Conservation (phyloP, 2,329 filamentous ascomycete species). For the Fusarium subglutinans region DNA sequence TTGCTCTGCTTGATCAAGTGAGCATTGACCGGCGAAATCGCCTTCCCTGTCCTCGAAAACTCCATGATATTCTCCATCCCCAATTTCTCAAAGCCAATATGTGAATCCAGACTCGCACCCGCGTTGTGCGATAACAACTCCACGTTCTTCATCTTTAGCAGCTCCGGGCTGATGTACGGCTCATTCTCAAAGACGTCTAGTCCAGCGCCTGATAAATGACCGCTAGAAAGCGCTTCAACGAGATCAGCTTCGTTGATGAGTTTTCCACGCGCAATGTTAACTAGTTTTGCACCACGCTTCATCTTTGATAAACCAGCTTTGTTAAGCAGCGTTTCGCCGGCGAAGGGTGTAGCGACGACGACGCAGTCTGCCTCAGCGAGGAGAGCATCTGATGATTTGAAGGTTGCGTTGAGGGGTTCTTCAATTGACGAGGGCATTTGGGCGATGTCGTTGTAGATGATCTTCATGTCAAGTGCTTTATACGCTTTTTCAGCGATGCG, state of each 20-base stretch:
- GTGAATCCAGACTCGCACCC: conserved; percentile 39
- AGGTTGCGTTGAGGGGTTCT: conserved; percentile 19
- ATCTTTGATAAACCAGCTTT: conserved; percentile 71
- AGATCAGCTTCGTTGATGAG: conserved; percentile 77
- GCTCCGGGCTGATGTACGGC: conserved; percentile 53
- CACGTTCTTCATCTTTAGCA: conserved; percentile 42
- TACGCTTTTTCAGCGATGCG: conserved; percentile 42
- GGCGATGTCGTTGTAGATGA: conserved; percentile 41
- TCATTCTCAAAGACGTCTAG: conserved; percentile 79
- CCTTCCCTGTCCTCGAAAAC: conserved; percentile 36
- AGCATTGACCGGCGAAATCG: conserved; percentile 39
- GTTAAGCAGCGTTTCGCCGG: conserved; percentile 41
- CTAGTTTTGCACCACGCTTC: conserved; percentile 74
- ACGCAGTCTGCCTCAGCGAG: conserved; percentile 41
- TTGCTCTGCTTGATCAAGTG: conserved; percentile 41
- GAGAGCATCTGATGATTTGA: conserved; percentile 33
- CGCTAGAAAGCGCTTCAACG: conserved; percentile 70
- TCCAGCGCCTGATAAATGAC: conserved; percentile 69
- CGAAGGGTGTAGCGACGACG: conserved; percentile 39
- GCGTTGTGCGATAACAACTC: conserved; percentile 41
- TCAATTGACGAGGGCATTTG: conserved; percentile 34
- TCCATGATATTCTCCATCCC: conserved; percentile 42
- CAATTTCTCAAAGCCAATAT: conserved; percentile 39
- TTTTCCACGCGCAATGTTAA: conserved; percentile 78
- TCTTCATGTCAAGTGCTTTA: conserved; percentile 43